Percentiles rank a stretch among this genome's conserved stretches.
phyloP scores from a whole-genome alignment of 805 yeast genomes.

The Kodamaea nitidulidarum region DNA sequence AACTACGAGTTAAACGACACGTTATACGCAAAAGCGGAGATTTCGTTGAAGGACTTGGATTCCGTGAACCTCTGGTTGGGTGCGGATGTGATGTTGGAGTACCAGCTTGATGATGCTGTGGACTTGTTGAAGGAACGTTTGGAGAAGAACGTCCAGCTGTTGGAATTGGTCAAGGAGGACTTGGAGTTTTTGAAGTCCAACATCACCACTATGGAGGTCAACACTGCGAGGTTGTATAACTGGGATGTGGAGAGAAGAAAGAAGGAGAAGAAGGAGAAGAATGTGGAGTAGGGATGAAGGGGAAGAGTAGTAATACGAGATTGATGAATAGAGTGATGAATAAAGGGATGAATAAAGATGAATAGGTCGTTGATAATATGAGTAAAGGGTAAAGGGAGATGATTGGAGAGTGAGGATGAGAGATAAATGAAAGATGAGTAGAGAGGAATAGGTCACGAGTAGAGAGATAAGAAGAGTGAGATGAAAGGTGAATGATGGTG shows the following conservation, averaged over 20 bases:
- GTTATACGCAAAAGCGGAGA: slow-evolving; percentile 74
- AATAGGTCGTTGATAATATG: too few species aligned
- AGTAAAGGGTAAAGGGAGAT: too few species aligned
- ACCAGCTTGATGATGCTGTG: slow-evolving; percentile 84
- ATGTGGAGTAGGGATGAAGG: background rate
- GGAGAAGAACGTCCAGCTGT: slow-evolving; percentile 54
- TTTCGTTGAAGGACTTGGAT: slow-evolving; percentile 52
- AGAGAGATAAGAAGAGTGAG: too few species aligned
- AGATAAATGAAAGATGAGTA: too few species aligned
- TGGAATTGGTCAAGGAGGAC: slow-evolving; percentile 70
- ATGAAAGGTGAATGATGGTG: too few species aligned
- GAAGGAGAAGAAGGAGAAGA: slow-evolving; percentile 18
- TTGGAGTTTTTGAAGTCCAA: slow-evolving; percentile 80
- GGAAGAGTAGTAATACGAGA: background rate
- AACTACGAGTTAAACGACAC: slow-evolving; percentile 93
- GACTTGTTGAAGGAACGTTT: slow-evolving; percentile 62
- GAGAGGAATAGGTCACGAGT: too few species aligned
- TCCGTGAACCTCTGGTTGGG: slow-evolving; percentile 92
- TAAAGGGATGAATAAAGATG: too few species aligned
- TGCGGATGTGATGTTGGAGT: slow-evolving; percentile 95
- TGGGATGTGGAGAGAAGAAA: slow-evolving; percentile 83
- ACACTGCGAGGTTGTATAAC: slow-evolving; percentile 86
- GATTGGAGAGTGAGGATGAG: too few species aligned
- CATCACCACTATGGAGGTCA: slow-evolving; percentile 96
- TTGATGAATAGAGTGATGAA: too few species aligned